phyloP scores from a whole-genome alignment of 2,329 filamentous ascomycete species.

The Apiospora phragmitis region DNA sequence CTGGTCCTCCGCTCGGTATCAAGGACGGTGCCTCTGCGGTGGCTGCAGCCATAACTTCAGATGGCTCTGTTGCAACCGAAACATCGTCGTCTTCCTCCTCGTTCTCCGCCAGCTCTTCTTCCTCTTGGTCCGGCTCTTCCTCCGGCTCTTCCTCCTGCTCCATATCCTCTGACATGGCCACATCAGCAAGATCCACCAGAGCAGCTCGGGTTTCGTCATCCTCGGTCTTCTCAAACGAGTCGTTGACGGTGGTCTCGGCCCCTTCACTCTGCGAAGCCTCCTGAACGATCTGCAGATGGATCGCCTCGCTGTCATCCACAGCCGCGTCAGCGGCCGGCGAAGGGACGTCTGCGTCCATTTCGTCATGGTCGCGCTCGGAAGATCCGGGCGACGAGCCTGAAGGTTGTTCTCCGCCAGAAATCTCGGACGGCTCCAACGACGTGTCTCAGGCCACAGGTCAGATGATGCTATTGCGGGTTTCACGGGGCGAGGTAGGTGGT shows the following conservation, averaged over 20 bases:
- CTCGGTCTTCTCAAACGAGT: background rate
- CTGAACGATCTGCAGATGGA: conserved; percentile 30
- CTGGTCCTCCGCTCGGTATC: background rate
- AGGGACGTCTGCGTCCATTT: conserved; percentile 15
- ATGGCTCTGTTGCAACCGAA: background rate
- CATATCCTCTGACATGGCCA: conserved; percentile 16
- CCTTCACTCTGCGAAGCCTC: conserved; percentile 34
- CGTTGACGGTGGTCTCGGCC: conserved; percentile 5
- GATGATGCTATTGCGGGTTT: conserved; percentile 13
- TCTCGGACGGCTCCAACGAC: conserved; percentile 15
- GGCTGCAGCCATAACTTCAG: background rate
- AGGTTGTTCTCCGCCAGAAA: conserved; percentile 15
- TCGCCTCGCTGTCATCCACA: conserved; percentile 30
- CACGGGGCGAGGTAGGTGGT: background rate
- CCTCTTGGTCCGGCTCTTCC: conserved; percentile 5
- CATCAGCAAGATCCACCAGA: conserved; percentile 19
- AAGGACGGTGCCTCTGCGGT: background rate
- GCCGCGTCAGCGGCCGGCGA: conserved; percentile 17
- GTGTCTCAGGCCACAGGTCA: conserved; percentile 16
- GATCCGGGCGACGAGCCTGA: conserved; percentile 14
- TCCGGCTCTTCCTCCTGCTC: conserved; percentile 14
- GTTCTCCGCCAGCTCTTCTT: conserved; percentile 9
- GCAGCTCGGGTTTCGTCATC: conserved; percentile 19
- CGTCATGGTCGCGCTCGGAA: conserved; percentile 11
- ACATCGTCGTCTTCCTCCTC: background rate